A percentile compares a stretch with the other conserved stretches of the same genome.
Evolutionary conservation across 352 stramenopile genomes (phyloP).

Genomic region (Pythium rhizo-oryzae): DNA sequence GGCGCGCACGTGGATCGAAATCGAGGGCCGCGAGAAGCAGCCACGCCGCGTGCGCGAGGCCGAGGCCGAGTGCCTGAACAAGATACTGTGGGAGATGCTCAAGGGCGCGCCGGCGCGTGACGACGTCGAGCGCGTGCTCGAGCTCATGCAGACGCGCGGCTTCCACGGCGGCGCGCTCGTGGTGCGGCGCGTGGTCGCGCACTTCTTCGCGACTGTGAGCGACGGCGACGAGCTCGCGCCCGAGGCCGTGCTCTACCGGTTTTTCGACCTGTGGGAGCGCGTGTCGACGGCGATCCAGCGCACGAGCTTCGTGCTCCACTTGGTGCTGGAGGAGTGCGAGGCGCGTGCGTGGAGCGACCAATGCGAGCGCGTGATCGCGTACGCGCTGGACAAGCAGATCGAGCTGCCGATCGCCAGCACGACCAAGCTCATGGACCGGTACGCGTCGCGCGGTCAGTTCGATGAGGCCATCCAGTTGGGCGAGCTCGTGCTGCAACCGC

Average conservation of each 20-base stretch:
- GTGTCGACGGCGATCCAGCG: conserved; percentile 10
- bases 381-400: conserved; percentile 3
- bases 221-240: conserved; percentile 14
- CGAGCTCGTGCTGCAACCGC: conserved; percentile 11
- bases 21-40: neutral
- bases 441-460: conserved; percentile 8
- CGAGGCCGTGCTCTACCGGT: conserved; percentile 16
- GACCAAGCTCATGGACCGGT: conserved; percentile 13
- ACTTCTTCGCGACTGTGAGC: conserved; percentile 24
- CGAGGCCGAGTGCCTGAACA: conserved; percentile 44
- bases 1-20: conserved; percentile 31
- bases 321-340: conserved; percentile 19
- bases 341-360: conserved; percentile 9
- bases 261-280: conserved; percentile 19
- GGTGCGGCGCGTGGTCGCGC: conserved; percentile 36
- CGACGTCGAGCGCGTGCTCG: conserved; percentile 41
- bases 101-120: conserved; percentile 38
- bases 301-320: conserved; percentile 17
- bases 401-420: conserved; percentile 7
- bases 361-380: conserved; percentile 16
- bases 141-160: conserved; percentile 41
- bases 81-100: conserved; percentile 57
- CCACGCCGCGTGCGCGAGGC: neutral
- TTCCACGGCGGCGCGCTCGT: conserved; percentile 36
- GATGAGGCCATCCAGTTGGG: conserved; percentile 12